These are phyloP conservation scores for Ophiostoma populinum DNA, from an alignment of 2,329 filamentous ascomycete species.

Conservation along the genomic window DNA sequence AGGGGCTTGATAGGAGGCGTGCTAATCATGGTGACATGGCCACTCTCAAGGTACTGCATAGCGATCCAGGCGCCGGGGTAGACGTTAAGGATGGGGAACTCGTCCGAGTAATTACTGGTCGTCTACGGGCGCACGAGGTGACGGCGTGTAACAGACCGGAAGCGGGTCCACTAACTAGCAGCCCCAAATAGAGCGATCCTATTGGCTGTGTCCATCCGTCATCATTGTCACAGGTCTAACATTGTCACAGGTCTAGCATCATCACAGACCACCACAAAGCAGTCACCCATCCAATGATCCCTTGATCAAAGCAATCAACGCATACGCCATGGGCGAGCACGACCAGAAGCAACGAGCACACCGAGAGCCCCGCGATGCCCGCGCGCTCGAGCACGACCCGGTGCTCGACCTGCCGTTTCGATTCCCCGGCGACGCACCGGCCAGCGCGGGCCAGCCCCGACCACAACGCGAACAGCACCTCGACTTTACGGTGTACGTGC, in stretches of 20 bases:
- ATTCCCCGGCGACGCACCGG: conserved; percentile 8
- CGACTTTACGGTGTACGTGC: conserved; percentile 61
- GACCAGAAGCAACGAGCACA: too few species aligned
- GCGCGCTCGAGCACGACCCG: conserved; percentile 11
- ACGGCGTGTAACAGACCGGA: too few species aligned
- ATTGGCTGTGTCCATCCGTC: too few species aligned
- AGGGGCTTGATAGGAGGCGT: conserved; percentile 40
- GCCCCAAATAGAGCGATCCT: too few species aligned
- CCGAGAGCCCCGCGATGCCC: too few species aligned
- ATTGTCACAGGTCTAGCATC: too few species aligned
- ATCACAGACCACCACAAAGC: too few species aligned
- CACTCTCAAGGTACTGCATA: conserved; percentile 56
- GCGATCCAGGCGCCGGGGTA: conserved; percentile 46
- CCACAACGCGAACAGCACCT: conserved; percentile 15
- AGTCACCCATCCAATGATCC: too few species aligned
- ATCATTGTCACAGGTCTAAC: too few species aligned
- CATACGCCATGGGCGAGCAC: too few species aligned
- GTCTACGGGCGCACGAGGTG: conserved; percentile 39
- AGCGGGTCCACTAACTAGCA: too few species aligned
- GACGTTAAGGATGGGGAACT: conserved; percentile 45
- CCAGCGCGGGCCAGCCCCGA: not conserved
- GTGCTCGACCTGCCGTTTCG: conserved; percentile 9
- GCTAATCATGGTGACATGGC: conserved; percentile 48
- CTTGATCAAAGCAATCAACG: too few species aligned
- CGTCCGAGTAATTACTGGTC: conserved; percentile 36